Evolutionary conservation across 139 green algal genomes (phyloP), one percentile per base, ranked within the genome.

Genomic region (Chlamydomonas eustigma): DNA sequence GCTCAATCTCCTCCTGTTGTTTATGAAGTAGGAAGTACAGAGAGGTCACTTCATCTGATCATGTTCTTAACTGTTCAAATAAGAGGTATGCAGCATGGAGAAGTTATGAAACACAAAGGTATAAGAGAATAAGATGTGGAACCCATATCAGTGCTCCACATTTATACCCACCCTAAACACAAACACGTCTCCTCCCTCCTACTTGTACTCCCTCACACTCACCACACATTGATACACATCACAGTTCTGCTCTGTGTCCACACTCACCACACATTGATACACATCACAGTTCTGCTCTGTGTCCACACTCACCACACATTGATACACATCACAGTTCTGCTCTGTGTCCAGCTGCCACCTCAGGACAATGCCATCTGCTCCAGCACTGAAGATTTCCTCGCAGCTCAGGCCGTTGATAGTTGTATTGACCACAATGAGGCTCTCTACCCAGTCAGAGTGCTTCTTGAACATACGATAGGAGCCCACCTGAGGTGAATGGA

Each of bases 281-380:
- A 90, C 73, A 51, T 93, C 85, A 38, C 81, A 88, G 75, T 89
- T 88, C 64, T 91, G 81, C 69, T 68, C 12, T 25, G 52, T 6
- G 12, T 31, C 52, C 5, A 22, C 18, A 37, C 82, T 70, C 72
- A 87, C 85, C 74, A 84, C 44, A 33, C 81, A 86, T 64, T 76
- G 73, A 78, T 88, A 93, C 24, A 90, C 73, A 51, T 93, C 85
- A 38, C 81, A 88, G 77, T 89, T 88, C 64, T 91, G 83, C 69
- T 93, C 89, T n/a, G 73, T 66, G 33, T 93, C 89, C 63, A 89
- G 80, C 64, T 85, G 80, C 89, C 89, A 93, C 3, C 74, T 67
- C 33, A 83, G 76, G 28, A 93, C 76, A 68, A 81, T 83, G 67
- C 81, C 81, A 52, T 86, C 81, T n/a, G 77, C 82, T 2, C 76